Evolutionary conservation across 768 basidiomycete genomes (phyloP), one percentile per base, ranked within the genome.

Genomic region (Dendrothele bispora): DNA sequence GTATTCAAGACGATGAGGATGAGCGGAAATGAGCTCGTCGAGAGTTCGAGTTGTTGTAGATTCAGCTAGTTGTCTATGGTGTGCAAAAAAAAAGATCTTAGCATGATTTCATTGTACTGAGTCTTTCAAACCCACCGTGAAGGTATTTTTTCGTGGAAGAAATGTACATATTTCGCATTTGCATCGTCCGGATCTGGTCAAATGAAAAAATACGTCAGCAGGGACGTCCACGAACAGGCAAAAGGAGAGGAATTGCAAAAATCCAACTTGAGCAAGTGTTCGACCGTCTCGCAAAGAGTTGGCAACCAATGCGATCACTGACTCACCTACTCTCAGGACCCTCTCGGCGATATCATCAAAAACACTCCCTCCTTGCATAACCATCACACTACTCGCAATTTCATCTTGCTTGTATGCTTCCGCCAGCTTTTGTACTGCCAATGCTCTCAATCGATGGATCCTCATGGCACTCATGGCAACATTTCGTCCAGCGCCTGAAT

Each of bases 81-180:
- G 30, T 10, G n/a, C 30, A 32, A 32, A 39, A 29, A 51, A 7
- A 56, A 43, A 58, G 48, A 48, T 53, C 48, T 32, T 40, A 60
- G 43, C 38, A 47, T 57, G 14, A 53, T 27, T 17, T n/a, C n/a
- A n/a, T n/a, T n/a, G n/a, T n/a, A n/a, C n/a, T n/a, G n/a, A n/a
- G n/a, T n/a, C n/a, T n/a, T n/a, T 38, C 20, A 28, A 34, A 69
- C 77, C 50, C 51, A 93, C 91, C 91, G 78, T 46, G 92, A 94
- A 18, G 92, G 92, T 54, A 95, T 95, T 69, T 92, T 94, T 61
- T 95, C 91, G 56, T 95, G 92, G 67, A 95, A 95, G 62, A 95
- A 95, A 58, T 93, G 86, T 2, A 95, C 91, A 61, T 94, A 93
- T 72, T 78, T 82, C 11, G 91, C 91, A 56, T 93, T 88, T 7